Base-by-base conservation (phyloP, 176 grass and related monocot species). In the Oryza rufipogon region DNA sequence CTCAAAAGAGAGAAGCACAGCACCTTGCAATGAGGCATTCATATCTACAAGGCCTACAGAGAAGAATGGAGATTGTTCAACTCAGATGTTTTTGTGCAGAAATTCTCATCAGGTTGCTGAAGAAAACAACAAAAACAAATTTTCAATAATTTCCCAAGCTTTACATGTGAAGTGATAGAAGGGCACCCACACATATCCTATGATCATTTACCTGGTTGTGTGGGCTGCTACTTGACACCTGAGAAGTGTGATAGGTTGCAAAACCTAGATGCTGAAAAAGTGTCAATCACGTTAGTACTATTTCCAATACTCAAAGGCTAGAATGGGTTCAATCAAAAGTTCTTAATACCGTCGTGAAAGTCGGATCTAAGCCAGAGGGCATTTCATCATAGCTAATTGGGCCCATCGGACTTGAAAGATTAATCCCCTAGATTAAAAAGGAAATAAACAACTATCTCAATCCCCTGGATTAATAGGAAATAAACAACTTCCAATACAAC, bases 311-410 rank as follows among this genome's bases (percentile, higher is more conserved):
- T 69, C 22, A 54, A 77, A 46, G 22, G 3, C 47, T 47, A 87
- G 70, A 68, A 75, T 11, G 58, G 33, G 11, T 63, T 63, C 8
- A 68, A 75, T 64, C 22, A 38, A 61, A 76, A 42, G 23, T 77
- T 66, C 69, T 84, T 74, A 88, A 81, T 81, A 91, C 85, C 64
- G 82, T 82, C 68, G 86, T 33, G 64, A 82, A 88, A 47, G 65
- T 47, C 17, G 56, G 33, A 85, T 74, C 71, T 73, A 88, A 60
- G 25, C 86, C 52, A 33, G 86, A 52, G 46, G 78, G 90, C 75
- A 88, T 88, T 91, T 73, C 72, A 67, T 88, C 90, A n/a, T 78
- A 88, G 48, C 73, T 80, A 76, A 88, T 85, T 54, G 90, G 90
- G 22, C 36, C 90, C 44, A 77, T 73, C 3, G 86, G 81, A 45